These are phyloP conservation scores for Spiraea crenata DNA, from an alignment of 331 rosid species.

Conservation along the genomic window DNA sequence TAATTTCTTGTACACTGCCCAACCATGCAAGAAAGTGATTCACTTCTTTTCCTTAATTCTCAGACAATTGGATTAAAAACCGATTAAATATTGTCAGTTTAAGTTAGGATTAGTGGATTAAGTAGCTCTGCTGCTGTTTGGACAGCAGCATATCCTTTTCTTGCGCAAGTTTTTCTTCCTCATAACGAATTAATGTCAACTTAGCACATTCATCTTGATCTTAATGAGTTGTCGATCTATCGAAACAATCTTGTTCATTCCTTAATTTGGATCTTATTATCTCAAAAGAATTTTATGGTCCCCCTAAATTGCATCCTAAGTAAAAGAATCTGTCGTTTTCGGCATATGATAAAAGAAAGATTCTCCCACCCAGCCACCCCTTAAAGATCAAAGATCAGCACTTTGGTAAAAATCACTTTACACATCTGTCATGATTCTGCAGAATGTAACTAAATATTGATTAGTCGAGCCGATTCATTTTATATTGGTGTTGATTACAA, in stretches of 20 bases:
- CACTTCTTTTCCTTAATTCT: background rate
- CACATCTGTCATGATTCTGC: conserved; percentile 3
- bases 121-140: background rate
- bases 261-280: background rate
- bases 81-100: background rate
- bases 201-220: conserved; percentile 5
- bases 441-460: conserved; percentile 5
- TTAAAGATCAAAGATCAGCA: conserved; percentile 8
- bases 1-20: too few relatives aligned
- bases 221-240: background rate
- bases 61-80: conserved; percentile 1
- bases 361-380: conserved; percentile 16
- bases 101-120: background rate
- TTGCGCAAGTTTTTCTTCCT: background rate
- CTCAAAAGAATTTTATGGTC: too few relatives aligned
- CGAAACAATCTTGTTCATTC: background rate
- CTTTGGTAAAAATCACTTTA: background rate
- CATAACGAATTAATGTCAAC: conserved; percentile 9
- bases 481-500: background rate
- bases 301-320: background rate
- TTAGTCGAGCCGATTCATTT: background rate
- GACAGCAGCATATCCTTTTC: conserved; percentile 2
- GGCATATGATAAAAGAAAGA: background rate
- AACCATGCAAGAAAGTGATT: conserved; percentile 3
- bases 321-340: conserved; percentile 1